Evolutionary conservation across 306 rosid species (phyloP).

Genomic region (Ochetophila trinervis): DNA sequence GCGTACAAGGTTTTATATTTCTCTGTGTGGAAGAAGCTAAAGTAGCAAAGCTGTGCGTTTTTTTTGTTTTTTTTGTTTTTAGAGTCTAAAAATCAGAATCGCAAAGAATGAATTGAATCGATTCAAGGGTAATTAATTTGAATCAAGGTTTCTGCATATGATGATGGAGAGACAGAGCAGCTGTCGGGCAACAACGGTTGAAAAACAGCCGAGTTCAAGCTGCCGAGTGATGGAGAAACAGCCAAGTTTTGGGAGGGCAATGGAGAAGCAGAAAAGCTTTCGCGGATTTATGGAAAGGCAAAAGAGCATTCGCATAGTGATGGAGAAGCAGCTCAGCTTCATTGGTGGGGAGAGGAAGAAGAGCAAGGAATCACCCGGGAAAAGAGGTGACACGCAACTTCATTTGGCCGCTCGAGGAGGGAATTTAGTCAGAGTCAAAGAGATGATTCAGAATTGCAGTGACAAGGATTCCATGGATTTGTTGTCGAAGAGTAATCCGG

Average conservation of each 20-base stretch:
- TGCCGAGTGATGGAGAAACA: conserved; percentile 50
- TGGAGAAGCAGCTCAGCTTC: conserved; percentile 61
- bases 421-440: conserved; percentile 51
- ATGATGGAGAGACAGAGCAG: conserved; percentile 30
- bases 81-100: background rate
- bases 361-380: conserved; percentile 53
- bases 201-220: conserved; percentile 19
- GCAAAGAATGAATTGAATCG: background rate
- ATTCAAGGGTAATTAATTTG: background rate
- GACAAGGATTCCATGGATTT: conserved; percentile 40
- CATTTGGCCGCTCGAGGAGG: conserved; percentile 88
- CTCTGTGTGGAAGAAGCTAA: conserved; percentile 13
- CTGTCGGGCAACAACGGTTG: conserved; percentile 16
- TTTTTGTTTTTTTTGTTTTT: too few species aligned
- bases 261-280: conserved; percentile 73
- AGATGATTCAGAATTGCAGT: conserved; percentile 50
- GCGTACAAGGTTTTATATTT: background rate
- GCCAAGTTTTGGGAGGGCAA: conserved; percentile 38
- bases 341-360: conserved; percentile 45
- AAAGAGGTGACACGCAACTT: conserved; percentile 53
- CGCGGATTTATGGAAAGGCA: conserved; percentile 83
- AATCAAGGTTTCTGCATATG: conserved; percentile 30
- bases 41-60: conserved; percentile 2
- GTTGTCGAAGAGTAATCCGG: conserved; percentile 68
- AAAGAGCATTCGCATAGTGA: conserved; percentile 57